Percentiles rank a stretch among this genome's conserved stretches.
Conservation (phyloP, 2,329 filamentous ascomycete species). For the Xylariomycetidae sp. region DNA sequence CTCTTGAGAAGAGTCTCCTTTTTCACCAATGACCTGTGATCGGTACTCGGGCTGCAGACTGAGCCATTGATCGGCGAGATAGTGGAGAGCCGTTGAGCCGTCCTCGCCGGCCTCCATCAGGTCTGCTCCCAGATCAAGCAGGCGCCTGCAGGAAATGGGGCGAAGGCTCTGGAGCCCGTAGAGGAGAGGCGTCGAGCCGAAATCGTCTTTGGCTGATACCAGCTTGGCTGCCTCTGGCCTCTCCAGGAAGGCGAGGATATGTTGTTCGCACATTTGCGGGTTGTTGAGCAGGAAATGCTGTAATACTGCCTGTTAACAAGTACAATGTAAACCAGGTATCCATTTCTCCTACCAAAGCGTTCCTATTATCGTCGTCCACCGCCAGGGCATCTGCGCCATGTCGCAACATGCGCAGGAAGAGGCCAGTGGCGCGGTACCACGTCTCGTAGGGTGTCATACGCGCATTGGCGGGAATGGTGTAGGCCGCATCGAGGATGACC, state of each 20-base stretch:
- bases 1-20: not conserved
- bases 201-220: slow-evolving; percentile 5
- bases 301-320: not conserved
- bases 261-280: slow-evolving; percentile 8
- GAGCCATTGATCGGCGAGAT: slow-evolving; percentile 15
- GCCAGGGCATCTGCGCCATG: slow-evolving; percentile 8
- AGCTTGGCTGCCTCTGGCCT: slow-evolving; percentile 7
- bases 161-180: slow-evolving; percentile 9
- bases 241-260: slow-evolving; percentile 14
- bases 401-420: slow-evolving; percentile 11
- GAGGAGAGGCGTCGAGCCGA: slow-evolving; percentile 8
- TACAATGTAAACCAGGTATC: no score
- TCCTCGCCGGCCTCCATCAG: slow-evolving; percentile 12
- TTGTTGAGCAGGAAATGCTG: slow-evolving; percentile 16
- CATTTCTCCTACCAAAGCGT: slow-evolving; percentile 7
- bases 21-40: not conserved
- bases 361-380: slow-evolving; percentile 11
- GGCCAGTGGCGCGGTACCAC: slow-evolving; percentile 4
- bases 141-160: slow-evolving; percentile 5
- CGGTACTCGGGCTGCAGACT: slow-evolving; percentile 4
- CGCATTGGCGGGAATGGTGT: slow-evolving; percentile 8
- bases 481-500: slow-evolving; percentile 6
- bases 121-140: slow-evolving; percentile 9
- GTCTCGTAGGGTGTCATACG: slow-evolving; percentile 1
- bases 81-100: slow-evolving; percentile 17